Percentiles rank a stretch among this genome's conserved stretches.
These are phyloP conservation scores for Ulvella scutata DNA, from an alignment of 139 green algal genomes.

Conservation along the genomic window DNA sequence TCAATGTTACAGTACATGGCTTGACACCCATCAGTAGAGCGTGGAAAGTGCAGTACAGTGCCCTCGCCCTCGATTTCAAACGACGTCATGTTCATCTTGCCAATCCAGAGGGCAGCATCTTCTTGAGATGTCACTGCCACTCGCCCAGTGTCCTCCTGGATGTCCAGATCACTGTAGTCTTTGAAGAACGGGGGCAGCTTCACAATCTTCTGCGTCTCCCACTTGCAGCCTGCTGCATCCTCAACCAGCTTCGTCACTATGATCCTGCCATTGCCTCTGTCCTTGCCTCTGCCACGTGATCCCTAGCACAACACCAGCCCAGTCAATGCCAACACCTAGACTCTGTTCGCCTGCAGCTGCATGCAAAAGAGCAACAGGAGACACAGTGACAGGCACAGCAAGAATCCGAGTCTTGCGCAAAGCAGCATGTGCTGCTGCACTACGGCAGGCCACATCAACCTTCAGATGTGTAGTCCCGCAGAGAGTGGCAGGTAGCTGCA, in stretches of 20 bases:
- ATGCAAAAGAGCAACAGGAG: not conserved
- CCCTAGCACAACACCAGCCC: too few species aligned
- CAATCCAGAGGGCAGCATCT: conserved; percentile 8
- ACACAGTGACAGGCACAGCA: too few species aligned
- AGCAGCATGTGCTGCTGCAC: too few species aligned
- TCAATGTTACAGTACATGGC: conserved; percentile 12
- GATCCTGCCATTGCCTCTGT: conserved; percentile 8
- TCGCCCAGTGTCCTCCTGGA: not conserved
- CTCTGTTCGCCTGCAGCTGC: too few species aligned
- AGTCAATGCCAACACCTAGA: too few species aligned
- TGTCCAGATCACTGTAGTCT: conserved; percentile 10
- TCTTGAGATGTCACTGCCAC: conserved; percentile 12
- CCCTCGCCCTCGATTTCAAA: conserved; percentile 11
- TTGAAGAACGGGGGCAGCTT: conserved; percentile 7
- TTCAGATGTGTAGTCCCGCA: not conserved
- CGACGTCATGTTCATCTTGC: conserved; percentile 7
- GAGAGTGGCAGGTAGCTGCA: not conserved
- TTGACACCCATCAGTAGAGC: not conserved
- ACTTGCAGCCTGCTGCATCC: not conserved
- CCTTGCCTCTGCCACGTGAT: not conserved
- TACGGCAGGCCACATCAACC: too few species aligned
- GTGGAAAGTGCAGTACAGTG: conserved; percentile 9
- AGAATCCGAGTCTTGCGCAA: too few species aligned
- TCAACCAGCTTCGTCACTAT: not conserved
- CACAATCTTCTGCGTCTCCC: conserved; percentile 11